phyloP scores from a whole-genome alignment of 2,329 filamentous ascomycete genomes.

The Epichloe sibirici region DNA sequence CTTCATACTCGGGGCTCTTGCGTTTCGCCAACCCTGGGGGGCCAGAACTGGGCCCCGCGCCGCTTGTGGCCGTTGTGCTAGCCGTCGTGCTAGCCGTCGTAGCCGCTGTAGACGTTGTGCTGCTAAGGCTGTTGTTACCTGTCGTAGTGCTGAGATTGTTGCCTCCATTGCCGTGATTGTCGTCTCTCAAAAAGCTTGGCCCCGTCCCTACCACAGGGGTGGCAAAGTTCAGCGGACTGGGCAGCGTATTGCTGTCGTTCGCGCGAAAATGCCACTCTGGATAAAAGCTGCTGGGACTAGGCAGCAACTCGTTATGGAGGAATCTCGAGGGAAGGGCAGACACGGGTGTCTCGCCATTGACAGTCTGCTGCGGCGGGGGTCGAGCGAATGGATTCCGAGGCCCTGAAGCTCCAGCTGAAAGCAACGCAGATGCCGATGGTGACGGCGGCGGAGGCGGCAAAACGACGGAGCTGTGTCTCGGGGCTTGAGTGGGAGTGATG shows the following conservation, averaged over 20 bases:
- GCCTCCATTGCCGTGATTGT: conserved; percentile 19
- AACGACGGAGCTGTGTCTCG: conserved; percentile 53
- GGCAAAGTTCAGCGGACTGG: conserved; percentile 84
- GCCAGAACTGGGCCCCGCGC: conserved; percentile 6
- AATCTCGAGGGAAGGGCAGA: conserved; percentile 88
- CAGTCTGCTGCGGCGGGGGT: conserved; percentile 60
- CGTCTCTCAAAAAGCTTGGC: conserved; percentile 51
- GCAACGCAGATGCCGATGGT: conserved; percentile 70
- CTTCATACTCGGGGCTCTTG: conserved; percentile 42
- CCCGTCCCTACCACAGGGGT: conserved; percentile 59
- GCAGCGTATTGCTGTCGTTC: conserved; percentile 71
- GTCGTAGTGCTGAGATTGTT: conserved; percentile 9
- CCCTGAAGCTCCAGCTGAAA: conserved; percentile 83
- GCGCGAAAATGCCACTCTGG: conserved; percentile 73
- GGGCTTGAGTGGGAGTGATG: conserved; percentile 44
- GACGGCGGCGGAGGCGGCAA: conserved; percentile 89
- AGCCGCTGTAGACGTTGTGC: conserved; percentile 8
- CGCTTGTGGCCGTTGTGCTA: conserved; percentile 7
- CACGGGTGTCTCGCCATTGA: conserved; percentile 57
- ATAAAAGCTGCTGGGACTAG: conserved; percentile 87
- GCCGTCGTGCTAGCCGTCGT: conserved; percentile 6
- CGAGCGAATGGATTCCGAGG: conserved; percentile 93
- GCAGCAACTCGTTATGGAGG: conserved; percentile 74
- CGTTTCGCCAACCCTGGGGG: conserved; percentile 29
- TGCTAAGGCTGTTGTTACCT: conserved; percentile 10